Percentiles rank a stretch among this genome's conserved stretches.
These are phyloP conservation scores for Aspergillus fumigatiaffinis DNA, from an alignment of 2,329 filamentous ascomycete genomes.

Conservation along the genomic window DNA sequence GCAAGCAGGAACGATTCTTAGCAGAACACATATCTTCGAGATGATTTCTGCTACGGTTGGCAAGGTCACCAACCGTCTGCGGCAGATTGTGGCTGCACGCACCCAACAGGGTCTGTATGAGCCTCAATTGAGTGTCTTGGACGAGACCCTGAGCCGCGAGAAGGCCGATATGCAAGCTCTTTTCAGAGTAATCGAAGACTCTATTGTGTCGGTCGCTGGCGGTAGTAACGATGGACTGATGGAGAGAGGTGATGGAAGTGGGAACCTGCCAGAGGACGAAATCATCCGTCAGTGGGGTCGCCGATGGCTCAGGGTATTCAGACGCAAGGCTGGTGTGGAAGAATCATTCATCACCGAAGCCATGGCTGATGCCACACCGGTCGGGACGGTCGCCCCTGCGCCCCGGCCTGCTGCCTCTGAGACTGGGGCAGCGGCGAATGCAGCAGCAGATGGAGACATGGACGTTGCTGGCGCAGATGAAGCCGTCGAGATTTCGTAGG, in stretches of 20 bases:
- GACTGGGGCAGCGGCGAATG: conserved; percentile 8
- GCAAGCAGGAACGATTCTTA: conserved; percentile 63
- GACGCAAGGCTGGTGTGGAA: conserved; percentile 77
- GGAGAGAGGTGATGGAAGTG: conserved; percentile 58
- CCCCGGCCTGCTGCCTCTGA: conserved; percentile 11
- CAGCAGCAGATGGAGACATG: conserved; percentile 26
- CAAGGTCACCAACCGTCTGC: conserved; percentile 83
- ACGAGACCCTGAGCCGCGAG: conserved; percentile 67
- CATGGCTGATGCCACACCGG: conserved; percentile 46
- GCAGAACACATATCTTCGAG: conserved; percentile 77
- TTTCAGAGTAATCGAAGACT: conserved; percentile 76
- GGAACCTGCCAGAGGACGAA: conserved; percentile 52
- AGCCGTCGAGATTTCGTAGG: conserved; percentile 7
- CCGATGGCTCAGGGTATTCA: conserved; percentile 82
- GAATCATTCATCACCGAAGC: conserved; percentile 64
- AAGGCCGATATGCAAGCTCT: conserved; percentile 71
- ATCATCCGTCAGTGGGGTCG: conserved; percentile 75
- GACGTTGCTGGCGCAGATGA: conserved; percentile 27
- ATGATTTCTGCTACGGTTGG: conserved; percentile 82
- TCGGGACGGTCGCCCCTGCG: conserved; percentile 35
- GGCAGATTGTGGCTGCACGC: conserved; percentile 68
- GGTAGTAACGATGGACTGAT: conserved; percentile 72
- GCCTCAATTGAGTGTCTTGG: conserved; percentile 55
- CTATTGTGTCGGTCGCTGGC: conserved; percentile 66
- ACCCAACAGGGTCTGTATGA: conserved; percentile 54